Evolutionary conservation across 2,329 filamentous ascomycete species (phyloP), one percentile per base, ranked within the genome.

Genomic region (Ophiostoma ips): DNA sequence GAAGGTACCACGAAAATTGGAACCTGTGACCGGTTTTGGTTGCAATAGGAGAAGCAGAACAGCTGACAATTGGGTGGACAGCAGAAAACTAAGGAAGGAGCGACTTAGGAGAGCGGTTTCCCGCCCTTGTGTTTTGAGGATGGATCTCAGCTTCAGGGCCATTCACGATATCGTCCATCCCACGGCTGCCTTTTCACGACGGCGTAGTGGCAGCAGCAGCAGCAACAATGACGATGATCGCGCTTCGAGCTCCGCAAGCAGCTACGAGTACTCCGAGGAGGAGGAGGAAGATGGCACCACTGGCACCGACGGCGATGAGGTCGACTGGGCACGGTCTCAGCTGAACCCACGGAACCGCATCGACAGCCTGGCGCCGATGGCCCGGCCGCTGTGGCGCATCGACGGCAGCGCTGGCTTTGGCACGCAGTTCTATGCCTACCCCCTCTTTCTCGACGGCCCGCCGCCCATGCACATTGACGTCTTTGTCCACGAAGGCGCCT

Each of bases 281-380:
- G n/a, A n/a, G n/a, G n/a, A n/a, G n/a, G n/a, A n/a, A 7, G 15
- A 19, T 19, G 37, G 11, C 16, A 10, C 16, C 18, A 9, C 4
- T 15, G 30, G 13, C 15, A 9, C 37, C 12, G 9, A 5, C 16
- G 33, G 18, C 35, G 45, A 34, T 2, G 12, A 40, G 15, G 46
- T 38, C 33, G 31, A n/a, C 13, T 80, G 76, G 76, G 59, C 62
- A 12, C 53, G 59, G 3, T 79, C 76, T 5, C 61, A 66, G 37
- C 64, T 79, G 38, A 81, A 81, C 54, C 77, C 76, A 8, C 77
- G 76, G 59, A 80, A 79, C 57, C 69, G 76, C 52, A 73, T 80
- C 58, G 69, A 79, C 58, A 77, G 73, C 54, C 68, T 81, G 15
- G 68, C 66, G 3, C 61, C 65, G 8, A 67, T 68, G 2, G 46